Conservation (phyloP, 2,329 filamentous ascomycete genomes). For the Fusarium sp. region DNA sequence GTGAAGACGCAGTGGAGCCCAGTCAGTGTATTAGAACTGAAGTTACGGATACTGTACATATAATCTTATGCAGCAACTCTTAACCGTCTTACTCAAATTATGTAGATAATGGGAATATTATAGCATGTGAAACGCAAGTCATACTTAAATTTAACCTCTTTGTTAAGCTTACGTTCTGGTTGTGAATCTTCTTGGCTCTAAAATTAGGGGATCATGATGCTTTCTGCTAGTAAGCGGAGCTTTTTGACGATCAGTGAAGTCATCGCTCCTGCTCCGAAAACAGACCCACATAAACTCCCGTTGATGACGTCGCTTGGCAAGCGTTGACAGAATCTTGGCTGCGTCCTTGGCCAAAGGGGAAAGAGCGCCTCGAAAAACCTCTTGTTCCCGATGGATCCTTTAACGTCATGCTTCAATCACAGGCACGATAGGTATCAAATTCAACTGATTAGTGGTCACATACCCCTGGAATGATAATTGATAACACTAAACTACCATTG, state of each 20-base stretch:
- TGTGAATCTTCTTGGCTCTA: constrained; percentile 17
- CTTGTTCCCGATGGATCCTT: not conserved
- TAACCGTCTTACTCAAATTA: not conserved
- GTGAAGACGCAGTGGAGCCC: not conserved
- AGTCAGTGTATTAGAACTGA: not conserved
- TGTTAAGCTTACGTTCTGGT: constrained; percentile 19
- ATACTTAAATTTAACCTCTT: constrained; percentile 19
- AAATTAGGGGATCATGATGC: constrained; percentile 5
- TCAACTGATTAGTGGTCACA: not conserved
- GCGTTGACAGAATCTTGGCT: constrained; percentile 29
- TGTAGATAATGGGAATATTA: not conserved
- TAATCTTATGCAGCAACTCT: not conserved
- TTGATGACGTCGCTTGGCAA: constrained; percentile 33
- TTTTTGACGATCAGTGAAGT: constrained; percentile 36
- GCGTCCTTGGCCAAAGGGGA: constrained; percentile 18
- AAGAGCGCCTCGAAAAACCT: not conserved
- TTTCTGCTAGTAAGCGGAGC: constrained; percentile 8
- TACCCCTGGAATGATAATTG: constrained; percentile 1
- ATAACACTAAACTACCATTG: not conserved
- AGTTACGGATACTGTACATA: not conserved
- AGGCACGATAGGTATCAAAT: not conserved
- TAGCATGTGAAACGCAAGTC: not conserved
- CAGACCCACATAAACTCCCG: constrained; percentile 17
- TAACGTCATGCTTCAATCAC: constrained; percentile 36
- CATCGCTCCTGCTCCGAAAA: constrained; percentile 3